Evolutionary conservation across 306 rosid genomes (phyloP).

Genomic region (Datisca glomerata): DNA sequence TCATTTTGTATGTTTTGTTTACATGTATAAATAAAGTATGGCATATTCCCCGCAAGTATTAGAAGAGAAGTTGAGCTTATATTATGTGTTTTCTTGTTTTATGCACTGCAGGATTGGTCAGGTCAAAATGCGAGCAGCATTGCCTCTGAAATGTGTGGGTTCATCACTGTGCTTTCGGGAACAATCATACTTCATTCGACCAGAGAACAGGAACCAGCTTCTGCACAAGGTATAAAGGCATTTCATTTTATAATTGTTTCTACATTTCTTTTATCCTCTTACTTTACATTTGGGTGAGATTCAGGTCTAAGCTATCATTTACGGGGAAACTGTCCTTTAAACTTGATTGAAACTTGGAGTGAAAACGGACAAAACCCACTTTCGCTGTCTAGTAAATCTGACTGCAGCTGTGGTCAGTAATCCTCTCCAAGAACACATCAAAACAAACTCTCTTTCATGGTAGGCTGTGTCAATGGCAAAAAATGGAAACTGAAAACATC

Average conservation of each 20-base stretch:
- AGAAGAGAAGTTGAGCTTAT: background rate
- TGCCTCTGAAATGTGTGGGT: constrained; percentile 89
- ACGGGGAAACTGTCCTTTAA: too few species aligned
- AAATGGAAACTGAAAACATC: too few species aligned
- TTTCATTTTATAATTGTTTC: too few species aligned
- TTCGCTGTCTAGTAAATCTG: too few species aligned
- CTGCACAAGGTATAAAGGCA: constrained; percentile 47
- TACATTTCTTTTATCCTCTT: constrained; percentile 9
- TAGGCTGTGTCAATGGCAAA: too few species aligned
- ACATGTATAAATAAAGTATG: background rate
- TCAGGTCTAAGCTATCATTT: too few species aligned
- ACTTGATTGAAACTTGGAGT: too few species aligned
- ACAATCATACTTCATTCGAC: constrained; percentile 75
- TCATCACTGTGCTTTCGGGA: constrained; percentile 85
- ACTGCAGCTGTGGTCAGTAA: too few species aligned
- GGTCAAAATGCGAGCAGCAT: constrained; percentile 69
- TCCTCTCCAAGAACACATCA: too few species aligned
- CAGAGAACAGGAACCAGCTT: constrained; percentile 58
- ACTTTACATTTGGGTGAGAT: too few species aligned
- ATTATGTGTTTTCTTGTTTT: constrained; percentile 9
- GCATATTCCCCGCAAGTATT: background rate
- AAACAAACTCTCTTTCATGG: too few species aligned
- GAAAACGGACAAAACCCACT: too few species aligned
- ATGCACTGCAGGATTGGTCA: constrained; percentile 72
- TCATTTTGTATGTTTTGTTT: background rate